Evolutionary conservation across 352 stramenopile genomes (phyloP), one percentile per base, ranked within the genome.

Genomic region (Peronospora belbahrii): DNA sequence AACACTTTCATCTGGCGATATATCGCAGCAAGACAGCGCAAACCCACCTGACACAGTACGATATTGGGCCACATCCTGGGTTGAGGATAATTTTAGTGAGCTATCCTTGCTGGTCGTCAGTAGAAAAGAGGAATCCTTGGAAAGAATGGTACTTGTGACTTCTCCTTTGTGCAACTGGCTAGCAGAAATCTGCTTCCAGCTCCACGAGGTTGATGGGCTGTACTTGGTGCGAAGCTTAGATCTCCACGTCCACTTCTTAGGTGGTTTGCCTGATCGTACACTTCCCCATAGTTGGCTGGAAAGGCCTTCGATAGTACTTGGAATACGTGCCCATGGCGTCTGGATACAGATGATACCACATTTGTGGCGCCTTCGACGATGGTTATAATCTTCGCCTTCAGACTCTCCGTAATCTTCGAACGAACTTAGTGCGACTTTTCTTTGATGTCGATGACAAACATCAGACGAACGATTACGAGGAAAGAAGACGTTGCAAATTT

Each of bases 71-170:
- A 65, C 53, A 34, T 79, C 53, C 1, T 50, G 22, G 2, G 64
- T 67, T 0, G 47, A 42, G 2, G 70, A 80, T 0, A 88, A 37
- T 39, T 87, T 85, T 6, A 91, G 46, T 5, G 62, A 74, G 14
- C 67, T 72, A 53, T 93, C 76, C 24, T 87, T 84, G 36, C 69
- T 83, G 4, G 77, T 82, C 4, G 79, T 77, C 36, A 83, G 81
- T n/a, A 90, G 33, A 28, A 53, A 61, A 8, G 51, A 28, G 14
- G 58, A 57, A 20, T 86, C 62, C 22, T 69, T 70, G 4, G 77
- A 76, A 5, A 93, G 51, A 18, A 86, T 66, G 0, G 58, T 59
- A 14, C 64, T 83, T 9, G 79, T 88, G 46, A 89, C 63, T 42
- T 86, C 77, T 22, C 74, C 59, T 6, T 59, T 57, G 40, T 89